Conservation (phyloP, 345 rosid genomes). For the Eucalyptus dawsonii region DNA sequence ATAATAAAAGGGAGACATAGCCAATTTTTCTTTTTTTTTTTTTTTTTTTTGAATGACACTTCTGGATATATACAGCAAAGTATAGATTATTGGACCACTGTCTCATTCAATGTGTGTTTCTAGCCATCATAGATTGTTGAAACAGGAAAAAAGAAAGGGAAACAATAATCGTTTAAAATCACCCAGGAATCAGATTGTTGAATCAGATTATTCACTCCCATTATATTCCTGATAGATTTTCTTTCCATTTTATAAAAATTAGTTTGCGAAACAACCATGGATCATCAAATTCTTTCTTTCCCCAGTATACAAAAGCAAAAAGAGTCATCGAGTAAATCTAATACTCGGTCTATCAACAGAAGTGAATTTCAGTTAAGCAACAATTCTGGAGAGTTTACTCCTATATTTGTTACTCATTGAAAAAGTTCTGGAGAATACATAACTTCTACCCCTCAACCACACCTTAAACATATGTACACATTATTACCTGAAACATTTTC, state of each 20-base stretch:
- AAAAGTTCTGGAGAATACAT: neutral
- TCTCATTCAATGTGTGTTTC: neutral
- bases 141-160: neutral
- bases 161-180: slow-evolving; percentile 31
- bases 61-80: neutral
- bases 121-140: neutral
- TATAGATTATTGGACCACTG: neutral
- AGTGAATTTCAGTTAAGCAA: neutral
- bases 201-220: neutral
- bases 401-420: neutral
- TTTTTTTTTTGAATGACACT: neutral
- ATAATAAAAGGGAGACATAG: neutral
- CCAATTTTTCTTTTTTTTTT: neutral
- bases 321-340: neutral
- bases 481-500: slow-evolving; percentile 69
- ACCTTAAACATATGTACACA: neutral
- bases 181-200: neutral
- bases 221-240: neutral
- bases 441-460: neutral
- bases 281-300: neutral
- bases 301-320: neutral
- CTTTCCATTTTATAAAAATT: neutral
- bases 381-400: neutral
- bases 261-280: neutral
- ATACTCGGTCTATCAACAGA: neutral